Evolutionary conservation across 768 basidiomycete species (phyloP), one percentile per base, ranked within the genome.

Genomic region (Boletus bicolor): DNA sequence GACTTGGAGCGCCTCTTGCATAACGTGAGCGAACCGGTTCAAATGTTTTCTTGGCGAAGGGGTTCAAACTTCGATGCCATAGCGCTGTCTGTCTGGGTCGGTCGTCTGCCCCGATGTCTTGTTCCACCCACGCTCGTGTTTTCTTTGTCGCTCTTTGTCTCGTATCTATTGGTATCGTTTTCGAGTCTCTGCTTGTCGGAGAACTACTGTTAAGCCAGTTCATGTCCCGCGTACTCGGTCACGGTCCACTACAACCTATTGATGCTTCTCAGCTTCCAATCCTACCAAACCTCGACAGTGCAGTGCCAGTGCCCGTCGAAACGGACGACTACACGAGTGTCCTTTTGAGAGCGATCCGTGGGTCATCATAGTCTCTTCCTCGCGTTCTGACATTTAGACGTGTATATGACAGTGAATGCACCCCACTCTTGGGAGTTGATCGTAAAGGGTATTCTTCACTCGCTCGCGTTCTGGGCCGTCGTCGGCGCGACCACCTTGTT

Each of bases 91-190:
- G 21, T 12, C 19, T 19, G 19, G 19, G 19, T 19, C 19, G 19
- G 4, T 15, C 24, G 43, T 44, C 44, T 28, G 17, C 10, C 9
- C 10, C 26, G 5, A 62, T 62, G 59, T 58, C 49, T 38, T 39
- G 45, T 45, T 44, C 47, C 6, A 26, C 32, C 12, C 44, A 57
- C 49, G 35, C 51, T 50, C 59, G 53, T 48, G 43, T 47, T 15
- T 48, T 55, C 32, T 46, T 56, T 11, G 62, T 56, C 60, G 62
- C 57, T 63, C 62, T 63, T 56, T 63, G 51, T 34, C 39, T 62
- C 49, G 15, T 59, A 21, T 62, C 26, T 2, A n/a, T 54, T 2
- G 3, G 38, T 11, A 12, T 62, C 42, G 21, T 53, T 36, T 42
- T 51, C 19, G 52, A 52, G 6, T 52, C 49, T 59, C 55, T 59